Evolutionary conservation across 2,329 filamentous ascomycete genomes (phyloP).

Genomic region (Pseudocercospora eumusae): DNA sequence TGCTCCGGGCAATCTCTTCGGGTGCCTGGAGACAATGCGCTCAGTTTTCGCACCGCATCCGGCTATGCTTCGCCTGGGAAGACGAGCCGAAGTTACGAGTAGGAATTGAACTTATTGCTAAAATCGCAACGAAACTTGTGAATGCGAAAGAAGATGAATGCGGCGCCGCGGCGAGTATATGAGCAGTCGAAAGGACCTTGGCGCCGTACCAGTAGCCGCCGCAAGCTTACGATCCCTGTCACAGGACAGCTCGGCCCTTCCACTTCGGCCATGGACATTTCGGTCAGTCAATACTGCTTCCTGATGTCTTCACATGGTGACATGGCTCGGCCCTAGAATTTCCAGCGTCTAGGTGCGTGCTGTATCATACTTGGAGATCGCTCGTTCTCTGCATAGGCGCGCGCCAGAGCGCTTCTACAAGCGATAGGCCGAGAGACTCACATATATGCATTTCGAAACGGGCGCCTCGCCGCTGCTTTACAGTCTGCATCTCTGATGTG

Average conservation of each 20-base stretch:
- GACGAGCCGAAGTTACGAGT: conserved; percentile 66
- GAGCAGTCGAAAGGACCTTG: neutral
- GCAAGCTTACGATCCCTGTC: neutral
- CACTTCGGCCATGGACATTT: neutral
- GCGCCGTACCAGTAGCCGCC: neutral
- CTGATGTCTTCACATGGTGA: neutral
- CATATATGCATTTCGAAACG: neutral
- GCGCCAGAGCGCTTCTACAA: neutral
- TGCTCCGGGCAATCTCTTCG: conserved; percentile 69
- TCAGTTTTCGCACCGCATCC: conserved; percentile 60
- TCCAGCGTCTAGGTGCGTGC: neutral
- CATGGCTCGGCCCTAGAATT: neutral
- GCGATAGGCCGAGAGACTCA: neutral
- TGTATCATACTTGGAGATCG: neutral
- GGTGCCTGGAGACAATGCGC: conserved; percentile 49
- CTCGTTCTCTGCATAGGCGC: neutral
- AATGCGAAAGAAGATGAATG: conserved; percentile 9
- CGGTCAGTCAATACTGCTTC: neutral
- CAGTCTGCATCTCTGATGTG: neutral
- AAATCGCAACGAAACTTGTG: conserved; percentile 48
- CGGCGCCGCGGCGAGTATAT: conserved; percentile 25
- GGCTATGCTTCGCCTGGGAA: conserved; percentile 74
- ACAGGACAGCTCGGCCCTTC: neutral
- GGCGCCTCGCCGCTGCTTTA: neutral
- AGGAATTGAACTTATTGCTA: conserved; percentile 65